These are phyloP conservation scores for Aureobasidium sp. DNA, from an alignment of 2,329 filamentous ascomycete species.

Conservation along the genomic window DNA sequence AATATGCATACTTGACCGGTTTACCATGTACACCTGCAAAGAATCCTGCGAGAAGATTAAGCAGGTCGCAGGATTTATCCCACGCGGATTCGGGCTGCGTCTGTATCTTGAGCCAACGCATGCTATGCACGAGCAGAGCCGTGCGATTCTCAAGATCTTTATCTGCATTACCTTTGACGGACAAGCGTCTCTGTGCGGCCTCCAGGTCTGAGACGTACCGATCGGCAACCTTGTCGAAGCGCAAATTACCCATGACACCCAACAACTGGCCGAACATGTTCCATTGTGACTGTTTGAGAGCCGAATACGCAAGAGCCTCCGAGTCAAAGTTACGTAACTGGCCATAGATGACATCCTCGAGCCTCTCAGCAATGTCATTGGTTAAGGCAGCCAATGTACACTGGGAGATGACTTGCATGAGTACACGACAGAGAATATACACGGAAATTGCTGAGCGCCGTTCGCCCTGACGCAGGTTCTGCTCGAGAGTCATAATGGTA, in stretches of 20 bases:
- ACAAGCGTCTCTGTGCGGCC: conserved; percentile 66
- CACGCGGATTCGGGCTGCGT: conserved; percentile 67
- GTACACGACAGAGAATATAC: conserved; percentile 86
- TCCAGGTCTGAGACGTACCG: conserved; percentile 79
- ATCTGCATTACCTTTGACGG: conserved; percentile 60
- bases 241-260: conserved; percentile 92
- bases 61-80: conserved; percentile 82
- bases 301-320: conserved; percentile 69
- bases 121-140: conserved; percentile 79
- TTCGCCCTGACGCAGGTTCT: conserved; percentile 45
- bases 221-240: conserved; percentile 75
- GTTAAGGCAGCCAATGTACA: conserved; percentile 78
- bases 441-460: conserved; percentile 90
- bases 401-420: conserved; percentile 90
- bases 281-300: conserved; percentile 89
- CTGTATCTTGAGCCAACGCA: conserved; percentile 80
- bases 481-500: conserved; percentile 23
- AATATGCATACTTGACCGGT: conserved; percentile 88
- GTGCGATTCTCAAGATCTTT: conserved; percentile 72
- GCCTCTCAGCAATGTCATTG: conserved; percentile 83
- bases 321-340: conserved; percentile 85
- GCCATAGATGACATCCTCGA: conserved; percentile 94
- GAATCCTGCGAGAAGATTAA: conserved; percentile 71
- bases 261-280: conserved; percentile 86
- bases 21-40: conserved; percentile 83